Percentiles rank a stretch among this genome's conserved stretches.
Evolutionary conservation across 768 basidiomycete species (phyloP).

Genomic region (Coprinellus micaceus): DNA sequence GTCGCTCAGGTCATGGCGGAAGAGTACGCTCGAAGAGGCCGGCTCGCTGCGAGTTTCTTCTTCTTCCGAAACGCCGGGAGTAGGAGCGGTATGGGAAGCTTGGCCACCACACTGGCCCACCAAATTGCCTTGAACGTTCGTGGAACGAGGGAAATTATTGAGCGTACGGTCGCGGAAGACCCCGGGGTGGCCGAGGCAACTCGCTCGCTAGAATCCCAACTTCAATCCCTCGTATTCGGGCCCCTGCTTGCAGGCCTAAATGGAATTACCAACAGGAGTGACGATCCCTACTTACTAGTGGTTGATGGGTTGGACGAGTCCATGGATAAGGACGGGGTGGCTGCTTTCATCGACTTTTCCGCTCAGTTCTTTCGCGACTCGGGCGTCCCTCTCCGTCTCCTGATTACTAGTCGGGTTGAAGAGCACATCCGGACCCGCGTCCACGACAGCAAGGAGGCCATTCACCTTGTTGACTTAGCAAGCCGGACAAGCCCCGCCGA

Average conservation of each 20-base stretch:
- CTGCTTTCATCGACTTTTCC: background rate
- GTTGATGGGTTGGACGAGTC: conserved; percentile 21
- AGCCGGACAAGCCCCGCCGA: background rate
- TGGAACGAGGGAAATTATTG: background rate
- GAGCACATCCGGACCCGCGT: background rate
- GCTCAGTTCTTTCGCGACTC: background rate
- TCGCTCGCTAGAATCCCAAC: too few species aligned
- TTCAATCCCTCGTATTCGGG: too few species aligned
- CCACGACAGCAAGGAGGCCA: too few species aligned
- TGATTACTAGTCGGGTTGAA: background rate
- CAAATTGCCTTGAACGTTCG: conserved; percentile 11
- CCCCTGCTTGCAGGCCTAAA: too few species aligned
- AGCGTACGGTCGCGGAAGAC: background rate
- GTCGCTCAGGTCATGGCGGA: conserved; percentile 16
- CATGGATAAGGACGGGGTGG: conserved; percentile 3
- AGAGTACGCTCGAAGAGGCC: background rate
- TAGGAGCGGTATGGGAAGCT: background rate
- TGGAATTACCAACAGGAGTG: too few species aligned
- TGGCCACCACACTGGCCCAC: conserved; percentile 14
- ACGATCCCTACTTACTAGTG: conserved; percentile 6
- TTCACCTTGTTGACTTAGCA: background rate
- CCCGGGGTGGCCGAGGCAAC: background rate
- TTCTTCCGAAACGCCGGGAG: too few species aligned
- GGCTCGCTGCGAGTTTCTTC: conserved; percentile 10
- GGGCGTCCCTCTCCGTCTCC: background rate